Percentiles rank a stretch among this genome's conserved stretches.
Conservation (phyloP, 116 monocot species). For the Trichopus zeylanicus region DNA sequence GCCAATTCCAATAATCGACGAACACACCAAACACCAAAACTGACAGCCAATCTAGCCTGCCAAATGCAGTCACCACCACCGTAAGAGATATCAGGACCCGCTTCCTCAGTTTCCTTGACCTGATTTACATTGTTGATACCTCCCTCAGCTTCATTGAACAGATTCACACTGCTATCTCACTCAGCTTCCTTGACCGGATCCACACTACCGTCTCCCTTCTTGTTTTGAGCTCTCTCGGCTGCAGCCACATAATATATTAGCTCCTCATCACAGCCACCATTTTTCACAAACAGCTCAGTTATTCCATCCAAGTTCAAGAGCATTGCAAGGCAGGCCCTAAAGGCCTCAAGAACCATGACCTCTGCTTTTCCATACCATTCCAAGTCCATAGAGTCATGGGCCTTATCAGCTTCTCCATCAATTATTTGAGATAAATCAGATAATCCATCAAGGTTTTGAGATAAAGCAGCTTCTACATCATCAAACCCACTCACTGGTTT, state of each 20-base stretch:
- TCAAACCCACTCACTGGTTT: too few relatives aligned
- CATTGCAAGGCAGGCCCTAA: neutral
- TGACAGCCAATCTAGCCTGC: conserved; percentile 15
- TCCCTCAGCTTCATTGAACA: neutral
- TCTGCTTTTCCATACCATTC: neutral
- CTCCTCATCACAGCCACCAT: neutral
- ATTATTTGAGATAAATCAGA: too few relatives aligned
- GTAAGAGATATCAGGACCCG: neutral
- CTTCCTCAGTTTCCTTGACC: neutral
- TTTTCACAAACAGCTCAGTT: neutral
- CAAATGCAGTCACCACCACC: conserved; percentile 22
- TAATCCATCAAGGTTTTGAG: too few relatives aligned
- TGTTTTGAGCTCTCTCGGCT: neutral
- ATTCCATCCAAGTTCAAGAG: neutral
- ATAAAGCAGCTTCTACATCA: too few relatives aligned
- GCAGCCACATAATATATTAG: neutral
- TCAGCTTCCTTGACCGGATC: neutral
- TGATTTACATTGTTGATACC: neutral
- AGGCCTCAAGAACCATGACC: neutral
- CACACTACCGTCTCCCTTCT: neutral
- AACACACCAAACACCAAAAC: conserved; percentile 40
- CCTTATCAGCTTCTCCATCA: neutral
- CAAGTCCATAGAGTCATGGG: neutral
- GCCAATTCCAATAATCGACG: conserved; percentile 15
- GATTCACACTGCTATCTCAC: neutral